Evolutionary conservation across 768 basidiomycete genomes (phyloP).

Genomic region (Tulasnella sp.): DNA sequence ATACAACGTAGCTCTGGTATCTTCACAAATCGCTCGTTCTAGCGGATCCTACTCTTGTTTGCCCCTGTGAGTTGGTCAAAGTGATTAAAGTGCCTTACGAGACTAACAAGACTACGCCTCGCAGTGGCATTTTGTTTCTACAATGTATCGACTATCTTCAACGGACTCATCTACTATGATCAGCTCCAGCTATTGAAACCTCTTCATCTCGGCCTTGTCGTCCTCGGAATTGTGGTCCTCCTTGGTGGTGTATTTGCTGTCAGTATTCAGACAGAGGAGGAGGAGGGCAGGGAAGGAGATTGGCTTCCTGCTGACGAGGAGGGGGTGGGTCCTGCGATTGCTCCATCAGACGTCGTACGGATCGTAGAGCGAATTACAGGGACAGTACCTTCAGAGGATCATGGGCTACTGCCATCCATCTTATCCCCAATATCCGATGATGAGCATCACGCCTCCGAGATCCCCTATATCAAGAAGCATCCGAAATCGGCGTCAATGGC

Average conservation of each 20-base stretch:
- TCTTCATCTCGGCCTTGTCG: slow-evolving; percentile 62
- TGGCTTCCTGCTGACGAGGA: slow-evolving; percentile 25
- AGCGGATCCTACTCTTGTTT: slow-evolving; percentile 76
- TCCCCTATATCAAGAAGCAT: neutral
- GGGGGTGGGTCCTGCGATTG: slow-evolving; percentile 17
- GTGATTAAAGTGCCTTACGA: neutral
- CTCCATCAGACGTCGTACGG: slow-evolving; percentile 11
- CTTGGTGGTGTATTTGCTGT: slow-evolving; percentile 87
- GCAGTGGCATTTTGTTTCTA: slow-evolving; percentile 89
- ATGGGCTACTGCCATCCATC: neutral
- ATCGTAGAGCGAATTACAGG: slow-evolving; percentile 8
- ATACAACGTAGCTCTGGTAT: slow-evolving; percentile 46
- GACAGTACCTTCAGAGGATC: slow-evolving; percentile 1
- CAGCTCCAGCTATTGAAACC: slow-evolving; percentile 63
- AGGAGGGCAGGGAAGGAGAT: slow-evolving; percentile 33
- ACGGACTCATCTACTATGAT: slow-evolving; percentile 81
- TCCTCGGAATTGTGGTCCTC: slow-evolving; percentile 62
- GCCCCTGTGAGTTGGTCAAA: slow-evolving; percentile 59
- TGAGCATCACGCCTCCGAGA: too few relatives aligned
- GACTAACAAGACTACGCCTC: slow-evolving; percentile 19
- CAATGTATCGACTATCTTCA: slow-evolving; percentile 83
- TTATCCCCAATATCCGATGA: neutral
- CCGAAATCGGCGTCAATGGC: too few relatives aligned
- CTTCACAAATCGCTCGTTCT: slow-evolving; percentile 67
- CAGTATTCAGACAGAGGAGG: slow-evolving; percentile 56